Evolutionary conservation across 2,329 filamentous ascomycete species (phyloP).

Genomic region (Nakataea oryzae): DNA sequence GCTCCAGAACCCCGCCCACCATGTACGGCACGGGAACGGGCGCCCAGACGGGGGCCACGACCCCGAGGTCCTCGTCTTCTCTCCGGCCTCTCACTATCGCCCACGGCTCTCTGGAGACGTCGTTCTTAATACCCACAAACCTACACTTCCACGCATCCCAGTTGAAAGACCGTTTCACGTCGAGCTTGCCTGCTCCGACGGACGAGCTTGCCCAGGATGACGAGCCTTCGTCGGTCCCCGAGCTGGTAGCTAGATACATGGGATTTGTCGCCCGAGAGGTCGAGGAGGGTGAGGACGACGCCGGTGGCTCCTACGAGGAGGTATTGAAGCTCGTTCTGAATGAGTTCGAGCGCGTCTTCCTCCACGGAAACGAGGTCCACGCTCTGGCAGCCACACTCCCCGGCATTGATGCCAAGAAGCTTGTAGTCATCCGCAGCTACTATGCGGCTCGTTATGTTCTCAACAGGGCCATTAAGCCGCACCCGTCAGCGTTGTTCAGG

Average conservation of each 20-base stretch:
- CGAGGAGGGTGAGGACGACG: constrained; percentile 83
- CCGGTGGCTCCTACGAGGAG: constrained; percentile 80
- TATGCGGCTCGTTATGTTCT: constrained; percentile 78
- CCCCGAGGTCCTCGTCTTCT: constrained; percentile 85
- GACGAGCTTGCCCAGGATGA: constrained; percentile 97
- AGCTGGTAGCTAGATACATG: constrained; percentile 89
- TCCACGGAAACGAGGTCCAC: constrained; percentile 93
- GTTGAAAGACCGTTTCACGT: constrained; percentile 81
- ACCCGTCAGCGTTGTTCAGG: constrained; percentile 86
- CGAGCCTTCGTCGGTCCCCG: constrained; percentile 90
- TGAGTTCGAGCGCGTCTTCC: constrained; percentile 92
- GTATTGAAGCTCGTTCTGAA: constrained; percentile 86
- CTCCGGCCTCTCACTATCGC: constrained; percentile 82
- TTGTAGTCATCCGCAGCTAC: constrained; percentile 81
- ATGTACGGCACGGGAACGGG: constrained; percentile 83
- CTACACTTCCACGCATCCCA: constrained; percentile 94
- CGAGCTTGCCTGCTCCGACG: constrained; percentile 79
- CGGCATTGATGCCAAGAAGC: constrained; percentile 87
- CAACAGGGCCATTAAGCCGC: constrained; percentile 78
- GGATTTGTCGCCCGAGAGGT: constrained; percentile 83
- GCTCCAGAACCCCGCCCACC: constrained; percentile 31
- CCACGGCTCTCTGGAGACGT: constrained; percentile 93
- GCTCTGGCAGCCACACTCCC: constrained; percentile 76
- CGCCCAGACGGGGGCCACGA: constrained; percentile 92
- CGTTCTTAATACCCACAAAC: constrained; percentile 87